Evolutionary conservation across 805 yeast genomes (phyloP).

Genomic region (Nematodospora valgi): DNA sequence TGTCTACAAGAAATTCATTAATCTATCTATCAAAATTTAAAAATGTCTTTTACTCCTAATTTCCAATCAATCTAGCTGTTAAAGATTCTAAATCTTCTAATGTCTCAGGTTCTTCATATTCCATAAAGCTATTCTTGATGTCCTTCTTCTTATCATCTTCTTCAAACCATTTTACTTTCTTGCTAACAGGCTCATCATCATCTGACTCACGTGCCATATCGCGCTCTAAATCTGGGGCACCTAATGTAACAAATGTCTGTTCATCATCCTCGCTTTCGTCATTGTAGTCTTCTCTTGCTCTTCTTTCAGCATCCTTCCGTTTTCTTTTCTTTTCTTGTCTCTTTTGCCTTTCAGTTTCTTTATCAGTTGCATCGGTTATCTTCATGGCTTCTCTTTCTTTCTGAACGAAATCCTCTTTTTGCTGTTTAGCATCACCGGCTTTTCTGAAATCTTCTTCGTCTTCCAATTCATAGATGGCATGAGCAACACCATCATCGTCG

Average conservation of each 20-base stretch:
- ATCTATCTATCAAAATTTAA: background rate
- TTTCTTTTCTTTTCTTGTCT: conserved; percentile 84
- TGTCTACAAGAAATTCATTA: background rate
- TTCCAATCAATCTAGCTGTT: conserved; percentile 49
- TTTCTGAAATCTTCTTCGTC: conserved; percentile 82
- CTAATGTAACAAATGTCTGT: conserved; percentile 1
- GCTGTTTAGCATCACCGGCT: conserved; percentile 65
- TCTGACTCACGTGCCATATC: conserved; percentile 40
- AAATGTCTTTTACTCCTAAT: conserved; percentile 3
- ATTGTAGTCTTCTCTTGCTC: conserved; percentile 39
- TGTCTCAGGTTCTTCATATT: conserved; percentile 84
- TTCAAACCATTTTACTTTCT: conserved; percentile 52
- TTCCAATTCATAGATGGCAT: conserved; percentile 86
- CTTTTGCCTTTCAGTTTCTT: conserved; percentile 70
- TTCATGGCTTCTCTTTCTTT: conserved; percentile 70
- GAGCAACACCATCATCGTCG: conserved; percentile 94
- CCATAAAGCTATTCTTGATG: conserved; percentile 45
- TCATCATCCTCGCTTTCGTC: conserved; percentile 30
- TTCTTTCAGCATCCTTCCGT: conserved; percentile 75
- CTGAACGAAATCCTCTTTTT: conserved; percentile 62
- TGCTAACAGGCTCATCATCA: conserved; percentile 30
- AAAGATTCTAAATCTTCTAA: conserved; percentile 92
- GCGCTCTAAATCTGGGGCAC: conserved; percentile 37
- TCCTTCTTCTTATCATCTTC: conserved; percentile 23
- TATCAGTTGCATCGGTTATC: conserved; percentile 73